phyloP scores from a whole-genome alignment of 495 filamentous ascomycete genomes.

The Aspergillus egyptiacus region DNA sequence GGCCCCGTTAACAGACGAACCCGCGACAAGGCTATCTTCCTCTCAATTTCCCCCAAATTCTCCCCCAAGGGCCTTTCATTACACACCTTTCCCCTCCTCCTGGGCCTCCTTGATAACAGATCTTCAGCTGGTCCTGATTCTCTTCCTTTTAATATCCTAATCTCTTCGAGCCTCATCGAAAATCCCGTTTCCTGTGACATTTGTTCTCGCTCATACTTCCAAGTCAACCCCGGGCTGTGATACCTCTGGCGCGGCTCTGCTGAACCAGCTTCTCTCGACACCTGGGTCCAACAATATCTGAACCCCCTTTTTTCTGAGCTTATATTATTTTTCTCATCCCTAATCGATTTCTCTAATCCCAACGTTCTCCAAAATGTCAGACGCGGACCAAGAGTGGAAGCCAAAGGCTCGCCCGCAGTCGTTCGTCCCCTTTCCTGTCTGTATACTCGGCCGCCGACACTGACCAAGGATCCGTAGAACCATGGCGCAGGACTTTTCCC shows the following conservation, averaged over 20 bases:
- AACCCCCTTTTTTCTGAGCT: slow-evolving; percentile 1
- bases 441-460: slow-evolving; percentile 7
- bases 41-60: slow-evolving; percentile 3
- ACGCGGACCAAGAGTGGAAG: slow-evolving; percentile 70
- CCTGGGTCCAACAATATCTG: neutral
- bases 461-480: slow-evolving; percentile 52
- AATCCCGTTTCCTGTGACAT: neutral
- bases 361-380: slow-evolving; percentile 42
- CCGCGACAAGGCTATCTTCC: slow-evolving; percentile 10
- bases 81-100: neutral
- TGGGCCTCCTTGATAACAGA: slow-evolving; percentile 7
- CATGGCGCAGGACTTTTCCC: slow-evolving; percentile 79
- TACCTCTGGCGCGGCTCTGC: neutral
- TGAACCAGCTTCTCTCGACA: neutral
- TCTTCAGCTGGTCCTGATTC: slow-evolving; percentile 24
- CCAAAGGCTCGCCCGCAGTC: slow-evolving; percentile 74
- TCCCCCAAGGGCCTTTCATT: slow-evolving; percentile 9
- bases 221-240: neutral
- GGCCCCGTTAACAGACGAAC: slow-evolving; percentile 5
- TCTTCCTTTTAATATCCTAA: slow-evolving; percentile 11
- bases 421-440: slow-evolving; percentile 46
- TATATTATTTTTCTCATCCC: neutral
- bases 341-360: slow-evolving; percentile 4
- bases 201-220: neutral
- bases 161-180: slow-evolving; percentile 8